Base-by-base conservation (phyloP, 148 eudicot genomes). In the Camellia lanceoleosa region DNA sequence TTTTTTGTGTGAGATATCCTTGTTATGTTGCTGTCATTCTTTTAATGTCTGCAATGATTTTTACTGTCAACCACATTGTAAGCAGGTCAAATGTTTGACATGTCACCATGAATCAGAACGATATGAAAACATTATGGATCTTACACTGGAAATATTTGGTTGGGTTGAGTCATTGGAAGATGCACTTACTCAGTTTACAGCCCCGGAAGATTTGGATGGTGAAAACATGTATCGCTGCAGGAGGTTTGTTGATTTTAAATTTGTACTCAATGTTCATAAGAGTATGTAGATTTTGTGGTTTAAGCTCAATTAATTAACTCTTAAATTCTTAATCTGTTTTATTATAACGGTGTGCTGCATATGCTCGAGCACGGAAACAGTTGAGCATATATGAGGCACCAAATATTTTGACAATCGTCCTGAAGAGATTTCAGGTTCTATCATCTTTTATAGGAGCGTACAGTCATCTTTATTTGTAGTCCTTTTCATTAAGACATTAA, bases 161-260 rank as follows among this genome's bases (percentile, higher is more conserved):
- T 88, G 97, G 97, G 97, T 95, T 62, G 94, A 93, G 80, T 92
- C 98, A 49, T 80, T 95, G 44, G 94, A 95, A 85, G 97, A 93
- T 86, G 98, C 97, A 68, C 85, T 95, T 41, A 89, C 97, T 68
- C 98, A 95, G 85, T 95, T 93, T 80, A 95, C 98, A 51, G 86
- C 91, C 54, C 87, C 90, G 41, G 98, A 95, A 85, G 94, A 93
- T 89, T 89, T 95, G 85, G 98, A 93, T 83, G 98, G 98, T 61
- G 97, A 95, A 80, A 95, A 95, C 82, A 95, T 90, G 97, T 95
- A 95, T 83, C 84, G 91, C 88, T 95, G 98, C 87, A 93, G 87
- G 87, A 95, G 98, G 98, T 95, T 74, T 4, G 88, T 77, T 60
- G 65, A 74, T 42, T 16, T 74, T 69, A 47, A 41, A 41, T 19